Conservation (phyloP, 2,329 filamentous ascomycete species). For the Aureobasidium melanogenum region DNA sequence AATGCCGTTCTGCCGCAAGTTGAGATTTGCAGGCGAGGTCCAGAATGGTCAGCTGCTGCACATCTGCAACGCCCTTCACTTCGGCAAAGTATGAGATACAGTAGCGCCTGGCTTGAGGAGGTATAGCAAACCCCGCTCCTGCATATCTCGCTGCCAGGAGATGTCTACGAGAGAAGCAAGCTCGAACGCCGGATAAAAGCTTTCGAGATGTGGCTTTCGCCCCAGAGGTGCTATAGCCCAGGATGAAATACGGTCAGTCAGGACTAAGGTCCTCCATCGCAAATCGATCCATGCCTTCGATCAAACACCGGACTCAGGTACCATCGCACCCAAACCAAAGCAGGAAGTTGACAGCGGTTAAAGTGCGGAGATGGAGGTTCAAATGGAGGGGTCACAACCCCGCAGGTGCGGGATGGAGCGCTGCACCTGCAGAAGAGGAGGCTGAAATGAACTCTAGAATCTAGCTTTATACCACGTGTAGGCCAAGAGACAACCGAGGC, state of each 20-base stretch:
- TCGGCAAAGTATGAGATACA: not conserved
- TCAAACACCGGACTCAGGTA: not conserved
- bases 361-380: not conserved
- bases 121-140: not conserved
- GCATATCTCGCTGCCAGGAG: not conserved
- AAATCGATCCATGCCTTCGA: not conserved
- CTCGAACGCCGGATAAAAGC: not conserved
- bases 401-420: not conserved
- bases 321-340: not conserved
- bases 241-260: not conserved
- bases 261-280: not conserved
- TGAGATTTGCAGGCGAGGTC: not conserved
- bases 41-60: not conserved
- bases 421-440: not conserved
- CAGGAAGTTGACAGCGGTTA: not conserved
- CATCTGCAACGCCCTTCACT: not conserved
- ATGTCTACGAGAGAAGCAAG: not conserved
- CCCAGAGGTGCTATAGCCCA: not conserved
- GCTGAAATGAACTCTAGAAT: not conserved
- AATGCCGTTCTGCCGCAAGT: not conserved
- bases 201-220: not conserved
- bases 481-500: not conserved
- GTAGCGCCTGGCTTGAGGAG: not conserved
- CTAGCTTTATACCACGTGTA: not conserved
- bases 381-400: not conserved